These are phyloP conservation scores for Massariosphaeria phaeospora DNA, from an alignment of 495 filamentous ascomycete species.

Conservation along the genomic window DNA sequence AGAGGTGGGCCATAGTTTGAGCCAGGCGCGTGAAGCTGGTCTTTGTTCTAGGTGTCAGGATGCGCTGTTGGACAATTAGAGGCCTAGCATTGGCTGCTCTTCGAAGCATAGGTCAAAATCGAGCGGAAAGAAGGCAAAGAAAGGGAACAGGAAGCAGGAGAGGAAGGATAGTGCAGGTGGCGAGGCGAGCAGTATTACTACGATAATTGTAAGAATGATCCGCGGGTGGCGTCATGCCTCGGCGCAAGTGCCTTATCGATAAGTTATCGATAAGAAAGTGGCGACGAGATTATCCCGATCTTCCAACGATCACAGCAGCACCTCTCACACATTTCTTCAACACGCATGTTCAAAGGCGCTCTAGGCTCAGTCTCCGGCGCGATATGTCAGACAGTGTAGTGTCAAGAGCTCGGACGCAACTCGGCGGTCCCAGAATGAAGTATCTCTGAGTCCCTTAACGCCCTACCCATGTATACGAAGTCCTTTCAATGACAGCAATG, in stretches of 20 bases:
- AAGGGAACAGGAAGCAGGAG: not conserved
- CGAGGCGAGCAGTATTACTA: not conserved
- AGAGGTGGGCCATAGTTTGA: conserved; percentile 54
- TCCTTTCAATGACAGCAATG: too few species aligned
- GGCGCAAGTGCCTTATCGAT: conserved; percentile 12
- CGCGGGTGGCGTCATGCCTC: conserved; percentile 20
- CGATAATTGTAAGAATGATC: conserved; percentile 9
- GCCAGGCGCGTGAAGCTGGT: conserved; percentile 38
- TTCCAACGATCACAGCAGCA: too few species aligned
- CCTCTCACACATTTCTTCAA: too few species aligned
- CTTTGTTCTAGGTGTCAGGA: not conserved
- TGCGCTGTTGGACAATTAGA: too few species aligned
- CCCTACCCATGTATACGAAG: too few species aligned
- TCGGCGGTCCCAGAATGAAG: too few species aligned
- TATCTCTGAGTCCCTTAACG: too few species aligned
- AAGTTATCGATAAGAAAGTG: not conserved
- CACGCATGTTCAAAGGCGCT: too few species aligned
- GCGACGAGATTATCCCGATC: too few species aligned
- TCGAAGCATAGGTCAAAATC: conserved; percentile 41
- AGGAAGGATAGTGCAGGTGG: not conserved
- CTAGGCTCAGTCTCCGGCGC: too few species aligned
- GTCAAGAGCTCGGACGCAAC: too few species aligned
- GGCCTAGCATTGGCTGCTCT: conserved; percentile 31
- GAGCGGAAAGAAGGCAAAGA: not conserved
- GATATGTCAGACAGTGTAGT: too few species aligned